Base-by-base conservation (phyloP, 2,329 filamentous ascomycete genomes). In the Arthrobotrys pseudoclavata region DNA sequence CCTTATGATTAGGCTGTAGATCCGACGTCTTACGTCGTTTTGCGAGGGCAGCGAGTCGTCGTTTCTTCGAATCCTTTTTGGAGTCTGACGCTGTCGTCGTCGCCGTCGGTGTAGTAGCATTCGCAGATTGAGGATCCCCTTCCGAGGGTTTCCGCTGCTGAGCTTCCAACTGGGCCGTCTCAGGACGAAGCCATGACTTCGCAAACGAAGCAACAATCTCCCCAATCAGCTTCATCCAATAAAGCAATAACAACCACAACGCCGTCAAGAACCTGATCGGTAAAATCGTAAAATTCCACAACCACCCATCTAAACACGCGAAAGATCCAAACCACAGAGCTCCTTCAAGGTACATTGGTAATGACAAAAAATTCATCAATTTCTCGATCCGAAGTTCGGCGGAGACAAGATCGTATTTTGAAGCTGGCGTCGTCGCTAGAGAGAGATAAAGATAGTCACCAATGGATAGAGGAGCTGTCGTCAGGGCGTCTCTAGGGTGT, bases 251-350 rank as follows among this genome's bases (percentile, higher is more conserved):
- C 1, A 98, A 90, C 20, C 89, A 89, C 0, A 95, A 81, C 0
- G 96, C 95, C 74, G 94, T 91, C 67, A 92, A 83, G 81, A 99
- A 98, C 1, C 96, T 89, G 75, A 99, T 87, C 0, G 96, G 96
- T 0, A 99, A 86, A 52, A 99, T 97, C 0, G 96, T 99, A 81
- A 99, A 96, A 0, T 93, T 96, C 84, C 97, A 96, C 0, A 99
- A 88, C 94, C 95, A 99, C 0, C 95, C 92, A 83, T 99, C 96
- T 4, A 99, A 86, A 84, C 96, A 99, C 5, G 95, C 94, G 37
- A 98, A 84, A 0, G 92, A 91, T 5, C 96, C 96, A 84, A 99
- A 98, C 76, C 90, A 89, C 4, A 99, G 87, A 0, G 94, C 91
- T 53, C 91, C 88, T 84, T 99, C 96, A 4, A 99, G 87, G 77